phyloP scores from a whole-genome alignment of 2,329 filamentous ascomycete genomes.

The Ceratocystis albifundus region DNA sequence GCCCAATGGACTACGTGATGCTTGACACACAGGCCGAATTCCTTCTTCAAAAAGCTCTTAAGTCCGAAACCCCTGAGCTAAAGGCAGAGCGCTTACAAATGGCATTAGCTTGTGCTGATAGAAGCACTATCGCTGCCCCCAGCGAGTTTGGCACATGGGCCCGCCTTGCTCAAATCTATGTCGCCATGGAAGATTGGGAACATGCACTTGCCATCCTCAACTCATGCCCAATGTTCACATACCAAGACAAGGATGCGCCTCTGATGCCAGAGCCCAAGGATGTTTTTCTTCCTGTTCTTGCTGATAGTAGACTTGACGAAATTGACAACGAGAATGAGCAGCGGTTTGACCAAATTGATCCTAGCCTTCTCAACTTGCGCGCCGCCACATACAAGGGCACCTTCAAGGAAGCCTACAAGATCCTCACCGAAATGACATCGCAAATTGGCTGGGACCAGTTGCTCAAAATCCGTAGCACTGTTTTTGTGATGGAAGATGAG shows the following conservation, averaged over 20 bases:
- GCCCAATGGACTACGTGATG: constrained; percentile 96
- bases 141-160: constrained; percentile 98
- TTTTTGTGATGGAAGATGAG: constrained; percentile 99
- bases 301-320: constrained; percentile 85
- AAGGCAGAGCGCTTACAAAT: constrained; percentile 63
- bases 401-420: constrained; percentile 85
- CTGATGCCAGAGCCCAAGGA: constrained; percentile 87
- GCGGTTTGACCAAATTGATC: constrained; percentile 77
- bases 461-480: constrained; percentile 84
- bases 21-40: constrained; percentile 91
- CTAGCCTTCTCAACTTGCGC: constrained; percentile 71
- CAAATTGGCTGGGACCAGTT: constrained; percentile 98
- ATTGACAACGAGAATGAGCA: constrained; percentile 85
- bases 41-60: constrained; percentile 67
- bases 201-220: constrained; percentile 89
- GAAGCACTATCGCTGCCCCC: constrained; percentile 85
- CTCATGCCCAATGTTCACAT: constrained; percentile 99
- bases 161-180: constrained; percentile 82
- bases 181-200: constrained; percentile 91
- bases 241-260: constrained; percentile 94
- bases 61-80: constrained; percentile 41
- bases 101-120: constrained; percentile 84
- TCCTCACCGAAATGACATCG: constrained; percentile 88
- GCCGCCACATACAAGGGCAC: constrained; percentile 88
- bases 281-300: constrained; percentile 73